phyloP scores from a whole-genome alignment of 1,139 yeast species.

The Kurtzmaniella quercitrusa region DNA sequence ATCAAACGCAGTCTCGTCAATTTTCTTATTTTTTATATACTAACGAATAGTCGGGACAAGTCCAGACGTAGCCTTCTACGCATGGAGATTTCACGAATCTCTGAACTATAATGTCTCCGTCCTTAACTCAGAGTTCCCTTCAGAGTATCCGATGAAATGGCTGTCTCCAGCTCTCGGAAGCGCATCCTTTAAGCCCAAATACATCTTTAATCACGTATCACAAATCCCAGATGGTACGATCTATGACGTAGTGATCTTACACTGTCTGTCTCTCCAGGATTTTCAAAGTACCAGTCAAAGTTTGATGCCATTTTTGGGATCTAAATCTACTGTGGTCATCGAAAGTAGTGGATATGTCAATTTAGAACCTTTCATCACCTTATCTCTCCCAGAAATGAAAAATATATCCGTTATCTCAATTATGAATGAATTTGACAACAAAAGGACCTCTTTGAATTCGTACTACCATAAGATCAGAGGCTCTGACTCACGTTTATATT shows the following conservation, averaged over 20 bases:
- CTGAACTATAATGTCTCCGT: slow-evolving; percentile 34
- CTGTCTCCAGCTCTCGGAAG: slow-evolving; percentile 3
- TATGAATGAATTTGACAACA: slow-evolving; percentile 62
- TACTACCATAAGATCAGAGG: slow-evolving; percentile 27
- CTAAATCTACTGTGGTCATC: slow-evolving; percentile 48
- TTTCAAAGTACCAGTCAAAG: slow-evolving; percentile 30
- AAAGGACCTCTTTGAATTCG: slow-evolving; percentile 27
- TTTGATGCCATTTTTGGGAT: slow-evolving; percentile 24
- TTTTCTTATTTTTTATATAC: no score
- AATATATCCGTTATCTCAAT: slow-evolving; percentile 50
- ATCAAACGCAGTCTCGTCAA: no score
- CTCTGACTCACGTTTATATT: slow-evolving; percentile 36
- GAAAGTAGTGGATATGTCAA: slow-evolving; percentile 72
- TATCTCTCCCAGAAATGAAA: slow-evolving; percentile 28
- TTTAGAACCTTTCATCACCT: slow-evolving; percentile 60
- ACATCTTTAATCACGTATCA: slow-evolving; percentile 14
- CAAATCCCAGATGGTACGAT: slow-evolving; percentile 15
- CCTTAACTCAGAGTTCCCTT: slow-evolving; percentile 19
- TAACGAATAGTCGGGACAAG: slow-evolving; percentile 38
- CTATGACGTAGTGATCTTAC: slow-evolving; percentile 35
- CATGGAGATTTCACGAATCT: slow-evolving; percentile 44
- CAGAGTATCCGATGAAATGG: slow-evolving; percentile 9
- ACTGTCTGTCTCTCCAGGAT: slow-evolving; percentile 39
- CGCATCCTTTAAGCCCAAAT: slow-evolving; percentile 16
- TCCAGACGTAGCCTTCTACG: slow-evolving; percentile 48